Percentiles rank a stretch among this genome's conserved stretches.
Conservation (phyloP, 108 stramenopile genomes). For the Thalassiosira profunda region DNA sequence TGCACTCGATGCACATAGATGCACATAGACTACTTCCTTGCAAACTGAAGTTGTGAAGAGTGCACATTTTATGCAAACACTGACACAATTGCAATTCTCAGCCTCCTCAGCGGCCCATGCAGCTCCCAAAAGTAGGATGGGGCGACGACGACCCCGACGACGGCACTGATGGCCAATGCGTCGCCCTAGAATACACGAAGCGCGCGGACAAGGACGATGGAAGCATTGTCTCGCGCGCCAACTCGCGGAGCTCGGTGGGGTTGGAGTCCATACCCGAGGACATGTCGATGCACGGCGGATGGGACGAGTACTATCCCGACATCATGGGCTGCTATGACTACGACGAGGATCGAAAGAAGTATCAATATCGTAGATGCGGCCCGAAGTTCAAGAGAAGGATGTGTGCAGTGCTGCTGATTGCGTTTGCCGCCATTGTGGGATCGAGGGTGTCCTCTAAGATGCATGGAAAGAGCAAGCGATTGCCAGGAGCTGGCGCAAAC, state of each 20-base stretch:
- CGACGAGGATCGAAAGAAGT: slow-evolving; percentile 7
- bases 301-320: slow-evolving; percentile 11
- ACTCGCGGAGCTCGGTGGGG: neutral
- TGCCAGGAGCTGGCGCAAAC: neutral
- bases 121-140: slow-evolving; percentile 28
- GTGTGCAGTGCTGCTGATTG: neutral
- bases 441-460: neutral
- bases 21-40: no score
- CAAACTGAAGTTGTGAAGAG: no score
- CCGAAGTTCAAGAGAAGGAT: neutral
- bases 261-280: slow-evolving; percentile 27
- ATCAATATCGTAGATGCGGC: slow-evolving; percentile 11
- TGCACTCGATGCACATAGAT: no score
- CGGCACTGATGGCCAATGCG: neutral
- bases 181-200: neutral
- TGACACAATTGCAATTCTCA: no score
- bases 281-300: slow-evolving; percentile 27
- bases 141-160: slow-evolving; percentile 12
- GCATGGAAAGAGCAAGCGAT: neutral
- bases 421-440: neutral
- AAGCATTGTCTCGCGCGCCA: neutral
- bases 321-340: slow-evolving; percentile 1
- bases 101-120: slow-evolving; percentile 19
- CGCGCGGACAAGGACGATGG: neutral
- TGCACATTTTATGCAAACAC: no score